phyloP scores from a whole-genome alignment of 805 yeast species.

The Naumovozyma baii region DNA sequence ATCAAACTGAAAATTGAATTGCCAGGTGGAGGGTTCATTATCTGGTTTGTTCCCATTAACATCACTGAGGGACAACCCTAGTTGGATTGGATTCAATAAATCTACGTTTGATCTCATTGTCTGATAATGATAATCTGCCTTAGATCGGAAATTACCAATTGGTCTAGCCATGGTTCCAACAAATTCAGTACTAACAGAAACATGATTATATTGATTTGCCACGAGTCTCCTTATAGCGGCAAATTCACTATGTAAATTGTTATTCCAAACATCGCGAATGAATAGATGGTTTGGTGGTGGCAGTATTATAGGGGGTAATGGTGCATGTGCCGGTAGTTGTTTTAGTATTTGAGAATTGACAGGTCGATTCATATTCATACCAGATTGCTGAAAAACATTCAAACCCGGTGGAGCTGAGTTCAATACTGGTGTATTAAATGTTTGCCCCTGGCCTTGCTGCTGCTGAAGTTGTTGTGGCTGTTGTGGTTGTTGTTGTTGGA shows the following conservation, averaged over 20 bases:
- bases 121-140: slow-evolving; percentile 90
- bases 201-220: slow-evolving; percentile 42
- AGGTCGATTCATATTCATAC: slow-evolving; percentile 12
- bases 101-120: slow-evolving; percentile 89
- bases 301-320: slow-evolving; percentile 13
- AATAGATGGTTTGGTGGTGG: slow-evolving; percentile 32
- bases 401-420: slow-evolving; percentile 22
- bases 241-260: slow-evolving; percentile 60
- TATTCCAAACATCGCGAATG: slow-evolving; percentile 65
- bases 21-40: slow-evolving; percentile 76
- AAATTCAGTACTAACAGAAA: slow-evolving; percentile 80
- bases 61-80: slow-evolving; percentile 71
- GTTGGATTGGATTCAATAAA: slow-evolving; percentile 72
- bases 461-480: slow-evolving; percentile 16
- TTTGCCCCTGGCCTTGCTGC: slow-evolving; percentile 8
- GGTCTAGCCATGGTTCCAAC: slow-evolving; percentile 96
- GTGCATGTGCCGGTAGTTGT: slow-evolving; percentile 11
- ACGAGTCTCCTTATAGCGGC: slow-evolving; percentile 49
- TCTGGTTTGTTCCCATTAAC: slow-evolving; percentile 61
- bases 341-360: slow-evolving; percentile 1
- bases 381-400: slow-evolving; percentile 17
- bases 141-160: slow-evolving; percentile 81
- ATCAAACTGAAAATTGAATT: slow-evolving; percentile 83
- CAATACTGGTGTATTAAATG: slow-evolving; percentile 9
- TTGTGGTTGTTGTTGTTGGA: slow-evolving; percentile 12